A percentile compares a stretch with the other conserved stretches of the same genome.
Evolutionary conservation across 129 eudicot genomes (phyloP).

Genomic region (Chrysanthemum seticuspe): DNA sequence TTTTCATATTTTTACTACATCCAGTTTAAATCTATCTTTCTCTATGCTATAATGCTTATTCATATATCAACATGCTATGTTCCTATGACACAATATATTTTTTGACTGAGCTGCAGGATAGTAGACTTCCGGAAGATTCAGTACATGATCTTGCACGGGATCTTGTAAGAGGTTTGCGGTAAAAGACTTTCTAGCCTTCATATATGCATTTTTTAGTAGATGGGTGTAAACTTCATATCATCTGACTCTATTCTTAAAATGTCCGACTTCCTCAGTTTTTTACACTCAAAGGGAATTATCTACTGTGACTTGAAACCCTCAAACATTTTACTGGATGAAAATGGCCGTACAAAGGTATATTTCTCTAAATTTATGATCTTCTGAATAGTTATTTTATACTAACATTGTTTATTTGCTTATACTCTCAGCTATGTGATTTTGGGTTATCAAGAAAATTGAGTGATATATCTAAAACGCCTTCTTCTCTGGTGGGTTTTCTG

Average conservation of each 20-base stretch:
- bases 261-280: slow-evolving; percentile 49
- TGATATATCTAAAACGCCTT: slow-evolving; percentile 78
- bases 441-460: slow-evolving; percentile 87
- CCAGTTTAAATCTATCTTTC: too few species aligned
- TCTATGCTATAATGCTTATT: too few species aligned
- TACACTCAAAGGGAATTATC: slow-evolving; percentile 90
- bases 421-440: slow-evolving; percentile 83
- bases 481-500: slow-evolving; percentile 59
- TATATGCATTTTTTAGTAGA: slow-evolving; percentile 1
- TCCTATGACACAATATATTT: not conserved
- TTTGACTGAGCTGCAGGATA: slow-evolving; percentile 58
- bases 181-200: slow-evolving; percentile 38
- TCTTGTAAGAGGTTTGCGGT: slow-evolving; percentile 86
- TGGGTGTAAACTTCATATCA: slow-evolving; percentile 8
- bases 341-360: slow-evolving; percentile 89
- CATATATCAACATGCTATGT: not conserved
- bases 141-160: slow-evolving; percentile 83
- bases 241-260: slow-evolving; percentile 27
- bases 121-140: slow-evolving; percentile 92
- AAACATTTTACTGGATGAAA: slow-evolving; percentile 87
- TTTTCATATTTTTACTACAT: too few species aligned
- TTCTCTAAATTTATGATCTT: slow-evolving; percentile 4
- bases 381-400: slow-evolving; percentile 5
- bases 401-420: slow-evolving; percentile 16
- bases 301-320: slow-evolving; percentile 96